These are phyloP conservation scores for Capsella bursapastoris DNA, from an alignment of 345 rosid species.

Conservation along the genomic window DNA sequence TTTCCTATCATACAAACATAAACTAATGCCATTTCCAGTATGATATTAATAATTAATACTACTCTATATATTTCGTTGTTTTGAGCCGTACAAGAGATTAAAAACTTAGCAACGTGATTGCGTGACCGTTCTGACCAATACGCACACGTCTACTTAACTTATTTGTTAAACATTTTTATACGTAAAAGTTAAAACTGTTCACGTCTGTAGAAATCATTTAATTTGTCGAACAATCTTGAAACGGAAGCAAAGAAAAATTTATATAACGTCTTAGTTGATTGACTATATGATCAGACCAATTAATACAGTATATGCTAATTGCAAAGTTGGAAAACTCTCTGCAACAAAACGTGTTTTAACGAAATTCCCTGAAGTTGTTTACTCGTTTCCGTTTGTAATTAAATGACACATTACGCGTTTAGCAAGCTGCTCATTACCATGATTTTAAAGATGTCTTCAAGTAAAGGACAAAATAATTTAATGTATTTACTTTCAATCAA, in stretches of 20 bases:
- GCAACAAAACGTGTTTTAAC: conserved; percentile 19
- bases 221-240: conserved; percentile 6
- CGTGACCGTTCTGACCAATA: conserved; percentile 9
- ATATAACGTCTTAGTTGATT: neutral
- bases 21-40: neutral
- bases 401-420: conserved; percentile 27
- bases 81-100: neutral
- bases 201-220: neutral
- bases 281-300: neutral
- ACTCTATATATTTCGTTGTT: neutral
- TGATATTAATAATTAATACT: no score
- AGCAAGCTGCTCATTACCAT: conserved; percentile 15
- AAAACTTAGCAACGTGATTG: conserved; percentile 12
- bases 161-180: neutral
- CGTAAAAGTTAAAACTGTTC: neutral
- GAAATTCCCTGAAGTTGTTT: conserved; percentile 1
- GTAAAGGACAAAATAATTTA: conserved; percentile 18
- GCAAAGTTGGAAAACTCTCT: conserved; percentile 11
- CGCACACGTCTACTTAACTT: conserved; percentile 1
- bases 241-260: neutral
- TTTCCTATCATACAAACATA: neutral
- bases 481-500: conserved; percentile 22
- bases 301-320: neutral
- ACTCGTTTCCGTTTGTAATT: conserved; percentile 5
- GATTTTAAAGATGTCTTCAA: conserved; percentile 4